Percentiles rank a stretch among this genome's conserved stretches.
phyloP scores from a whole-genome alignment of 108 stramenopile genomes.

The Skeletonema costatum region DNA sequence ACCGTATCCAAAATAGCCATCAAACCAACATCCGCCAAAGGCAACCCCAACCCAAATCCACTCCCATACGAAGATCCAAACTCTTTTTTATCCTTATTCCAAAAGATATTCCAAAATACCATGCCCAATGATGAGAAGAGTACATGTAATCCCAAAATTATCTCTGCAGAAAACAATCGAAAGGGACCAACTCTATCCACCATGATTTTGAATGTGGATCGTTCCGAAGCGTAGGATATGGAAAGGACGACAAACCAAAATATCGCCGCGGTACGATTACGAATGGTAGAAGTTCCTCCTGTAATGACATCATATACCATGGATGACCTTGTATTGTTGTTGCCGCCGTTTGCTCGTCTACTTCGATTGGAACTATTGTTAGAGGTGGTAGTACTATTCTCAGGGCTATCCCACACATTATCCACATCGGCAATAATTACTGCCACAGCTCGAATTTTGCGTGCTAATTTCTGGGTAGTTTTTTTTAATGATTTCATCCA shows the following conservation, averaged over 20 bases:
- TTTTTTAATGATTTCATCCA: conserved; percentile 3
- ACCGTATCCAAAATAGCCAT: conserved; percentile 88
- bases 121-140: conserved; percentile 54
- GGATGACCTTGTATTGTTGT: conserved; percentile 4
- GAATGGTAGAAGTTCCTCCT: conserved; percentile 21
- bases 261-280: conserved; percentile 59
- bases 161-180: conserved; percentile 72
- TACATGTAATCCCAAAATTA: conserved; percentile 70
- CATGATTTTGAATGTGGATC: conserved; percentile 77
- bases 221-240: conserved; percentile 71
- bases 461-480: neutral
- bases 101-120: conserved; percentile 41
- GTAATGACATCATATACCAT: conserved; percentile 38
- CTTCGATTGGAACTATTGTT: conserved; percentile 1
- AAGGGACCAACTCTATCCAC: conserved; percentile 86
- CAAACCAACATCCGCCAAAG: conserved; percentile 72
- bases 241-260: conserved; percentile 82
- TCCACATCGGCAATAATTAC: conserved; percentile 72
- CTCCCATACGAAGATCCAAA: conserved; percentile 1
- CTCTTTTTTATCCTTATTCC: conserved; percentile 20
- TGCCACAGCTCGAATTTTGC: conserved; percentile 33
- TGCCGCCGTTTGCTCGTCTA: neutral
- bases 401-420: conserved; percentile 80
- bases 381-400: neutral
- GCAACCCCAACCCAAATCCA: conserved; percentile 54